Evolutionary conservation across 495 filamentous ascomycete species (phyloP).

Genomic region (Articulospora tetracladia): DNA sequence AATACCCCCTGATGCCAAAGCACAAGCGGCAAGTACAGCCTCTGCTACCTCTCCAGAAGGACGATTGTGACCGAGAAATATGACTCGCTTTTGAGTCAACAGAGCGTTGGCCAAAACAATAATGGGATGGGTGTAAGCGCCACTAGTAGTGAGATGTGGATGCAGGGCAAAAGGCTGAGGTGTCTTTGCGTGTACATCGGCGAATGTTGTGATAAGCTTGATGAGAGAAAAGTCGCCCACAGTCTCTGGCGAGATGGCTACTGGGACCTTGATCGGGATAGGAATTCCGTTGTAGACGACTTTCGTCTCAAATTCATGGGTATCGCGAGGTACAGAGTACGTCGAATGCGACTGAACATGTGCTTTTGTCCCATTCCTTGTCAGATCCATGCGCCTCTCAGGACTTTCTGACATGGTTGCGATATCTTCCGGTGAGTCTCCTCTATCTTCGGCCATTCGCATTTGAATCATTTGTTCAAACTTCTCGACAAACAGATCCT

Average conservation of each 20-base stretch:
- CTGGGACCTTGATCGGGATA: constrained; percentile 92
- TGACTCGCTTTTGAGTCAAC: constrained; percentile 92
- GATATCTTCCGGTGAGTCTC: constrained; percentile 36
- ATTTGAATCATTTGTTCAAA: constrained; percentile 89
- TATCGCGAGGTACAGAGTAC: constrained; percentile 80
- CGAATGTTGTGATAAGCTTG: constrained; percentile 93
- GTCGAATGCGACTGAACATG: constrained; percentile 42
- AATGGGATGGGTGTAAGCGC: constrained; percentile 72
- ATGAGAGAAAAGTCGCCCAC: constrained; percentile 97
- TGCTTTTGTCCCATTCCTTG: constrained; percentile 49
- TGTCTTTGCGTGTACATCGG: constrained; percentile 69
- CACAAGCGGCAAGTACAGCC: constrained; percentile 89
- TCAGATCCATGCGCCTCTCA: constrained; percentile 43
- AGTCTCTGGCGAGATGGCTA: constrained; percentile 88
- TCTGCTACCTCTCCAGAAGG: constrained; percentile 94
- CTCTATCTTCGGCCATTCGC: constrained; percentile 49
- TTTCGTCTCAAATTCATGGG: constrained; percentile 92
- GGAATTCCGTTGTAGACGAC: constrained; percentile 94
- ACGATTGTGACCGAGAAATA: constrained; percentile 92
- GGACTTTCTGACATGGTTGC: constrained; percentile 42
- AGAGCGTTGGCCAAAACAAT: constrained; percentile 77
- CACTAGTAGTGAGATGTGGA: constrained; percentile 89
- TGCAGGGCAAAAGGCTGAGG: constrained; percentile 87
- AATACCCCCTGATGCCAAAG: constrained; percentile 91
- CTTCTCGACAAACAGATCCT: constrained; percentile 96